Conservation (phyloP, 116 monocot genomes). For the Papilionanthe hybrid region DNA sequence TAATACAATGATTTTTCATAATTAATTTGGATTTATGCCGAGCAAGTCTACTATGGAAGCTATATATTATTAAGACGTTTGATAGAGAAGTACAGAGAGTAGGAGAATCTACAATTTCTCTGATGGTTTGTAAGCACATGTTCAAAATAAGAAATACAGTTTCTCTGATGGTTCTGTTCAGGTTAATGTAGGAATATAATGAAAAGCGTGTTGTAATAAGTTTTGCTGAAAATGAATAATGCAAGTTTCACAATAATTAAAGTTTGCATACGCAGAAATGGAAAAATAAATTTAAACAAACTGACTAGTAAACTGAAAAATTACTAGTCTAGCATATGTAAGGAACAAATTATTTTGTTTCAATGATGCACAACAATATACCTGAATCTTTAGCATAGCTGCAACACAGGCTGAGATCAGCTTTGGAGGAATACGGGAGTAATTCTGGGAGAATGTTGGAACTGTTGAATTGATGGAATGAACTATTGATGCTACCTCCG, state of each 20-base stretch:
- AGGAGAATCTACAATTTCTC: too few relatives aligned
- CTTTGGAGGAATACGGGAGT: not conserved
- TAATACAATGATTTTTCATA: too few relatives aligned
- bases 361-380: not conserved
- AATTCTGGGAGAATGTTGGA: not conserved
- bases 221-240: not conserved
- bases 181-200: not conserved
- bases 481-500: not conserved
- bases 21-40: too few relatives aligned
- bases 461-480: not conserved
- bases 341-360: not conserved
- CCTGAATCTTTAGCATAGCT: conserved; percentile 9
- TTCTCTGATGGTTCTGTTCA: not conserved
- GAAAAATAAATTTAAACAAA: not conserved
- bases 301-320: not conserved
- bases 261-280: not conserved
- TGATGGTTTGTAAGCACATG: too few relatives aligned
- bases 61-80: too few relatives aligned
- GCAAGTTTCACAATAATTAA: not conserved
- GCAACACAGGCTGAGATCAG: conserved; percentile 2
- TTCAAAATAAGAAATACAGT: too few relatives aligned
- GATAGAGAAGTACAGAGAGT: too few relatives aligned
- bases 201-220: not conserved
- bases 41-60: too few relatives aligned
- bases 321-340: too few relatives aligned